Percentiles rank a stretch among this genome's conserved stretches.
Evolutionary conservation across 345 rosid genomes (phyloP).

Genomic region (Populus davidiana): DNA sequence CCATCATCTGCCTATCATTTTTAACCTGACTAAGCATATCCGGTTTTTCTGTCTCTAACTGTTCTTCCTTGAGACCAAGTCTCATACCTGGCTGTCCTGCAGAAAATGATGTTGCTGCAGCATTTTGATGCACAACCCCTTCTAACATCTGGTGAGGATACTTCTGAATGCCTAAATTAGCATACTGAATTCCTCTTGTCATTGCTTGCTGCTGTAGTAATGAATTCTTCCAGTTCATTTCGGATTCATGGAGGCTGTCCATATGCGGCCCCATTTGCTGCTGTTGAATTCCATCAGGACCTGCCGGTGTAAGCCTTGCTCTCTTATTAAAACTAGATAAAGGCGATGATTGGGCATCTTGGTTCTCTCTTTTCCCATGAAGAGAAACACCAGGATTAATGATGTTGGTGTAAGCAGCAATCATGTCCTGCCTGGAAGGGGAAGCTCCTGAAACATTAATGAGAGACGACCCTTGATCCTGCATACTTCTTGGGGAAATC

Average conservation of each 20-base stretch:
- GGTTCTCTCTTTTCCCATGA: conserved; percentile 70
- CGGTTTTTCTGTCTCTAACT: conserved; percentile 60
- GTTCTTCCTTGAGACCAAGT: conserved; percentile 69
- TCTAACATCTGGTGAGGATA: conserved; percentile 68
- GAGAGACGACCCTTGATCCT: conserved; percentile 56
- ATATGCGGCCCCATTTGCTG: conserved; percentile 57
- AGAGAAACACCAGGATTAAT: conserved; percentile 48
- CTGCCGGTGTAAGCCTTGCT: conserved; percentile 44
- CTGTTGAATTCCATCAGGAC: conserved; percentile 64
- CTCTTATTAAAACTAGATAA: conserved; percentile 63
- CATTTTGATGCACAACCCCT: conserved; percentile 64
- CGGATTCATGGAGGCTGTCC: conserved; percentile 61
- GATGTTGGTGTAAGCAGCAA: conserved; percentile 53
- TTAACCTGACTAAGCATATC: conserved; percentile 46
- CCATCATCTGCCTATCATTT: conserved; percentile 48
- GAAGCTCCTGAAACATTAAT: conserved; percentile 49
- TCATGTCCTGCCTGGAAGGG: conserved; percentile 66
- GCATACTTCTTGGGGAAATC: conserved; percentile 51
- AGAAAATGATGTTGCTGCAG: conserved; percentile 49
- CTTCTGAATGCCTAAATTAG: conserved; percentile 57
- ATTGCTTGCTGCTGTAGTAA: conserved; percentile 52
- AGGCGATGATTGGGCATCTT: conserved; percentile 62
- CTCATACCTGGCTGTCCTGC: conserved; percentile 62
- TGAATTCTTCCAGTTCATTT: conserved; percentile 63
- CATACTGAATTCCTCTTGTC: conserved; percentile 59